Conservation (phyloP, 352 stramenopile species). For the Globisporangium acanthophoron region DNA sequence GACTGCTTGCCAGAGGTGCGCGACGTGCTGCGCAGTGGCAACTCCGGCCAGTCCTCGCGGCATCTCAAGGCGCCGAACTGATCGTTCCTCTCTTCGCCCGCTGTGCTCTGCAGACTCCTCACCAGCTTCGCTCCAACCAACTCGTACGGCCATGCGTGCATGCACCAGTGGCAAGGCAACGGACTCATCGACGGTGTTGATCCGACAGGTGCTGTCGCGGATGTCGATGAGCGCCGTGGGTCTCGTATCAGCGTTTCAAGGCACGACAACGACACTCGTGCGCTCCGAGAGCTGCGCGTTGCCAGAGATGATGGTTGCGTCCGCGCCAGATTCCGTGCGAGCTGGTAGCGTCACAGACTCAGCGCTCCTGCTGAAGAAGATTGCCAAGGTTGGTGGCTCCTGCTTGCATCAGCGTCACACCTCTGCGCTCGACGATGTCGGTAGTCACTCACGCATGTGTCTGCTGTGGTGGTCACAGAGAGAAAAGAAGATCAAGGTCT, state of each 20-base stretch:
- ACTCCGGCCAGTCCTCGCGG: not conserved
- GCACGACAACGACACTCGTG: too few species aligned
- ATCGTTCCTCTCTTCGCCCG: not conserved
- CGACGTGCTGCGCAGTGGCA: not conserved
- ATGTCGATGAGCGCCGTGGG: slow-evolving; percentile 4
- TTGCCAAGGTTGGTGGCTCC: slow-evolving; percentile 14
- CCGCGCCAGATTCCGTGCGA: not conserved
- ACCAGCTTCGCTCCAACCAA: slow-evolving; percentile 19
- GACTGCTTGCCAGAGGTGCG: not conserved
- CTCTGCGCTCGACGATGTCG: not conserved
- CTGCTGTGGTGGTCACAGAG: slow-evolving; percentile 12
- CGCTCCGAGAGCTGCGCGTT: not conserved
- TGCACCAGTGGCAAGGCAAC: not conserved
- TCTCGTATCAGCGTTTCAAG: slow-evolving; percentile 5
- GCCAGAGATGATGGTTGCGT: not conserved
- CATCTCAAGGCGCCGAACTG: not conserved
- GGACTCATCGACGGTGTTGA: not conserved
- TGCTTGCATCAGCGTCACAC: not conserved
- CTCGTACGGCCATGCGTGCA: slow-evolving; percentile 11
- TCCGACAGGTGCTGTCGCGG: not conserved
- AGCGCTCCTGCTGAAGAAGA: slow-evolving; percentile 14
- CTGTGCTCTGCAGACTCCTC: not conserved
- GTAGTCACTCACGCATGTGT: not conserved
- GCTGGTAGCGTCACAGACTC: slow-evolving; percentile 2
- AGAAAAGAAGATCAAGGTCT: slow-evolving; percentile 49